Evolutionary conservation across 805 yeast species (phyloP), one percentile per base, ranked within the genome.

Genomic region (Peterozyma xylosa): DNA sequence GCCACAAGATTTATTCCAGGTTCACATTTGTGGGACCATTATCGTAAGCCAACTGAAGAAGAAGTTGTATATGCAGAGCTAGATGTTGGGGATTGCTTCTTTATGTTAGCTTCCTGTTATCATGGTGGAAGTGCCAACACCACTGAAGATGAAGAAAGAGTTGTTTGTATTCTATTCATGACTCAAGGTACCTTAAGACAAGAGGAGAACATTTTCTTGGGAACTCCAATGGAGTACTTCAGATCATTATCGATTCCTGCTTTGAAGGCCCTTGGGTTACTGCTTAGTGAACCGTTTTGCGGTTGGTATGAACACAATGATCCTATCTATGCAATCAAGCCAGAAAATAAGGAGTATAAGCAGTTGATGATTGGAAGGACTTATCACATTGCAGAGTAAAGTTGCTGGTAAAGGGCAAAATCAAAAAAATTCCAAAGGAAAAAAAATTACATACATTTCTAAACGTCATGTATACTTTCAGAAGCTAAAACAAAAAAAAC

Each of bases 1-100:
- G 27, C 27, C 7, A 21, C 27, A 21, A 21, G 27, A 21, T 21
- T 21, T 13, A 55, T 59, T 42, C 61, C 63, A 11, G 62, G 63
- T 2, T 56, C 62, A 11, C 64, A 59, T 42, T 45, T 56, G 14
- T 59, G 63, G 63, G 62, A 53, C 27, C 51, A 50, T 41, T 52
- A 47, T 27, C 49, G 53, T 43, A 42, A 49, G 9, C 62, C 63
- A n/a, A 40, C 43, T 18, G 53, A 57, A 30, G 55, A 54, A n/a
- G 49, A 51, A 34, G 41, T 45, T 3, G 38, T 45, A 13, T 51
- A 55, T 17, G 59, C 57, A 2, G 59, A 54, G 44, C 33, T 59
- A 32, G 49, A 56, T 13, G 47, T 48, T 13, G 63, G 63, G 21
- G 63, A 59, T 37, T 56, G 51, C 11, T 46, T 54, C 33, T 45